phyloP scores from a whole-genome alignment of 1,139 yeast genomes.

The Pichia sp. region DNA sequence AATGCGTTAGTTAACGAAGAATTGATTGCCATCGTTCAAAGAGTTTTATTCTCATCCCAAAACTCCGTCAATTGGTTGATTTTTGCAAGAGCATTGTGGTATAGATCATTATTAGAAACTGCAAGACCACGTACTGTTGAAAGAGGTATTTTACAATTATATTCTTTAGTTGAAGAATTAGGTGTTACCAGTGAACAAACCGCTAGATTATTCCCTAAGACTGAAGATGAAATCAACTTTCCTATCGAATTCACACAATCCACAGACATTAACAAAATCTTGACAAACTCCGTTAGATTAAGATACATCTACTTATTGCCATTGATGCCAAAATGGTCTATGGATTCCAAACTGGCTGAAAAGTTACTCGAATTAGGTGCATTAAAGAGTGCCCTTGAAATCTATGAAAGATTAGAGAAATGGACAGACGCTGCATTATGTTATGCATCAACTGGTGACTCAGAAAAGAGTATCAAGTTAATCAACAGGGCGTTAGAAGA shows the following conservation, averaged over 20 bases:
- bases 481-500: conserved; percentile 51
- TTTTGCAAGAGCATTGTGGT: conserved; percentile 86
- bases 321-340: conserved; percentile 79
- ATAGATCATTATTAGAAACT: conserved; percentile 81
- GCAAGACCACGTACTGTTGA: conserved; percentile 83
- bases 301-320: conserved; percentile 74
- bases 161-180: conserved; percentile 85
- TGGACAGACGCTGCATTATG: conserved; percentile 88
- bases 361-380: conserved; percentile 86
- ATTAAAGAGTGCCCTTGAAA: conserved; percentile 82
- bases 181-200: conserved; percentile 63
- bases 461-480: conserved; percentile 60
- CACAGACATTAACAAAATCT: conserved; percentile 22
- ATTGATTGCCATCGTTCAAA: conserved; percentile 65
- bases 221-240: conserved; percentile 35
- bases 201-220: conserved; percentile 55
- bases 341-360: conserved; percentile 84
- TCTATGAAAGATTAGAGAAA: conserved; percentile 77
- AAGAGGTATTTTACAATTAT: conserved; percentile 92
- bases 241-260: conserved; percentile 26
- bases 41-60: conserved; percentile 59
- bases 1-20: conserved; percentile 80
- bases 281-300: conserved; percentile 52
- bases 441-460: conserved; percentile 83
- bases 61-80: conserved; percentile 69